Base-by-base conservation (phyloP, 2,329 filamentous ascomycete species). In the Leptographium lundbergii region DNA sequence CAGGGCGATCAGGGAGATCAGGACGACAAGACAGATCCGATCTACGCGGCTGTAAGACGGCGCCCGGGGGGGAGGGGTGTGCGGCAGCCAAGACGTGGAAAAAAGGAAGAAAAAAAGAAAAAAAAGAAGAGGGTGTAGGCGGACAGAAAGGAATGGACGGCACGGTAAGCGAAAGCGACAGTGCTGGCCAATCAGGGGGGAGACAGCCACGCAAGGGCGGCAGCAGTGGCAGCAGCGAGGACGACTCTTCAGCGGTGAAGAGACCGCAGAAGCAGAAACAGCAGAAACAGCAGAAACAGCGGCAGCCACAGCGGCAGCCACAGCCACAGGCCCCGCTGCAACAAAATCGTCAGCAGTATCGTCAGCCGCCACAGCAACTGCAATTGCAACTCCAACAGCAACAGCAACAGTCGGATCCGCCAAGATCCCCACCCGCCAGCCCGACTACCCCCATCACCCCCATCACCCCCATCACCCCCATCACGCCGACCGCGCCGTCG, bases 141-240 rank as follows among this genome's bases (percentile, higher is more conserved):
- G 48, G 3, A 39, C 13, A 17, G 7, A 51, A 48, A 50, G 47
- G 5, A 11, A 57, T 50, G 55, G 55, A 55, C 36, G n/a, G 25
- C 25, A 34, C 51, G 11, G 54, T 29, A 57, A 53, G 29, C 53
- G 60, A 36, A 19, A 53, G 59, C 48, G 42, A 52, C 42, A 50
- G 42, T 50, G 53, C 42, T 22, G 36, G 57, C 62, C 60, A 62
- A 63, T 61, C 61, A 62, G 34, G 54, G 52, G 42, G 19, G 45
- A 34, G 19, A 25, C 57, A 56, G n/a, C 52, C 48, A 24, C 22
- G 11, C 34, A 36, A 22, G 45, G 27, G 19, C 5, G 10, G 27
- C 3, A 19, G 27, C 14, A 54, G 25, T 17, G 29, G 7, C 55
- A 54, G 56, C 58, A 14, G 34, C 22, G 39, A 17, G 4, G 36